phyloP scores from a whole-genome alignment of 2,329 filamentous ascomycete genomes.

The Talaromyces sp. region DNA sequence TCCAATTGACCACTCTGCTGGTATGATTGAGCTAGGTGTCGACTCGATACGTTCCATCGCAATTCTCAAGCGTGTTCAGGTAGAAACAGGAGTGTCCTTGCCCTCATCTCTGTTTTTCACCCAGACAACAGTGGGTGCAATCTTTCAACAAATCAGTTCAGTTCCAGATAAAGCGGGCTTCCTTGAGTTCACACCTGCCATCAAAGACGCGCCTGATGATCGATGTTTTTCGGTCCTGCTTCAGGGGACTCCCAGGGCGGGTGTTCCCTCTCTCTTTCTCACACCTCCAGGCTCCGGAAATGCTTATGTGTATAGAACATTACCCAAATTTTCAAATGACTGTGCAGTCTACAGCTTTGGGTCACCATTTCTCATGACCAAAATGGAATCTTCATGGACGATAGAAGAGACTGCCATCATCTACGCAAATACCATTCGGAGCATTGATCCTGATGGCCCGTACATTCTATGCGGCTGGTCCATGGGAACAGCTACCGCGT shows the following conservation, averaged over 20 bases:
- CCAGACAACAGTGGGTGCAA: background rate
- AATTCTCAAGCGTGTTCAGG: slow-evolving; percentile 2
- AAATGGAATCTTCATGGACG: slow-evolving; percentile 2
- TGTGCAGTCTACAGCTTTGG: slow-evolving; percentile 2
- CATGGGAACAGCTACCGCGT: slow-evolving; percentile 3
- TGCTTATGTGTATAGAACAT: slow-evolving; percentile 2
- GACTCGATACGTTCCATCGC: background rate
- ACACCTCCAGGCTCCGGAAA: slow-evolving; percentile 6
- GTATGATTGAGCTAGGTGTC: slow-evolving; percentile 1
- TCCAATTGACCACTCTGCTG: slow-evolving; percentile 1
- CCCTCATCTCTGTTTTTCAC: slow-evolving; percentile 6
- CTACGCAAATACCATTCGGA: slow-evolving; percentile 1
- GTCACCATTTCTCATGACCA: slow-evolving; percentile 3
- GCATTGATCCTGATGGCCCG: slow-evolving; percentile 1
- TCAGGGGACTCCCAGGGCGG: slow-evolving; percentile 4
- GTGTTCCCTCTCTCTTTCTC: slow-evolving; percentile 4
- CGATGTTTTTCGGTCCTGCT: slow-evolving; percentile 1
- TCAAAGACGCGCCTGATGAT: background rate
- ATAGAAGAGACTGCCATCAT: slow-evolving; percentile 6
- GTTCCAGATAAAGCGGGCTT: slow-evolving; percentile 1
- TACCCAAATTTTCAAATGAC: slow-evolving; percentile 8
- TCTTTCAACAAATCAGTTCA: slow-evolving; percentile 2
- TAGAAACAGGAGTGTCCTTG: slow-evolving; percentile 2
- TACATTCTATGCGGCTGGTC: slow-evolving; percentile 3
- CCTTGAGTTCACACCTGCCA: background rate